phyloP scores from a whole-genome alignment of 177 flowering plant species.

The Vitis hybrid region DNA sequence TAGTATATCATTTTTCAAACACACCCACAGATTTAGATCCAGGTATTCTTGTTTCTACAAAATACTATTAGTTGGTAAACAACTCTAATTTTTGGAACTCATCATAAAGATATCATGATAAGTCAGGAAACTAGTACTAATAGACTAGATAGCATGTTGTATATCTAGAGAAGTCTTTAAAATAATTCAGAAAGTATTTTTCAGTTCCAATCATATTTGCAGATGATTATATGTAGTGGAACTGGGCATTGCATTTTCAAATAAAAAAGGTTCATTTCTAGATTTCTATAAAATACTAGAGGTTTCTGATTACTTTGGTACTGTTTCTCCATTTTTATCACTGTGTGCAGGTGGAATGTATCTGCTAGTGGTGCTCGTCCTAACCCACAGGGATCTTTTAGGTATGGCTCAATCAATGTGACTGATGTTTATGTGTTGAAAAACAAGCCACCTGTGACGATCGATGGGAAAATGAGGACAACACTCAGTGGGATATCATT shows the following conservation, averaged over 20 bases:
- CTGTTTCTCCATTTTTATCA: neutral
- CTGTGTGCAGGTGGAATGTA: constrained; percentile 71
- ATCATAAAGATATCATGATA: too few species aligned
- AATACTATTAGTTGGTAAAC: too few species aligned
- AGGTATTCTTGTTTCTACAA: too few species aligned
- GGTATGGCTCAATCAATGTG: constrained; percentile 86
- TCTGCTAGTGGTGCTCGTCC: constrained; percentile 98
- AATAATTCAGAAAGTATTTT: too few species aligned
- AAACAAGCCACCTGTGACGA: constrained; percentile 62
- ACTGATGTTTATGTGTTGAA: constrained; percentile 71
- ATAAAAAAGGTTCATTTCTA: neutral
- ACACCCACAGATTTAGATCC: too few species aligned
- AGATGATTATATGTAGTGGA: too few species aligned
- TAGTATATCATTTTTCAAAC: too few species aligned
- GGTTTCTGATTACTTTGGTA: neutral
- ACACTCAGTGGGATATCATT: constrained; percentile 83
- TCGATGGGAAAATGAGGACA: constrained; percentile 61
- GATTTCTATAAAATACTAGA: neutral
- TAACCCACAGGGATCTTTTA: constrained; percentile 94
- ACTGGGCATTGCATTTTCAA: neutral
- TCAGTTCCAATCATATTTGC: too few species aligned
- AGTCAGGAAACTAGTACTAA: too few species aligned
- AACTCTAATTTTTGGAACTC: too few species aligned
- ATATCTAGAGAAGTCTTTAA: too few species aligned
- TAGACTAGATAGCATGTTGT: too few species aligned